A percentile compares a stretch with the other conserved stretches of the same genome.
Conservation (phyloP, 371 early-diverging fungal genomes). For the Rhizopus sp. region DNA sequence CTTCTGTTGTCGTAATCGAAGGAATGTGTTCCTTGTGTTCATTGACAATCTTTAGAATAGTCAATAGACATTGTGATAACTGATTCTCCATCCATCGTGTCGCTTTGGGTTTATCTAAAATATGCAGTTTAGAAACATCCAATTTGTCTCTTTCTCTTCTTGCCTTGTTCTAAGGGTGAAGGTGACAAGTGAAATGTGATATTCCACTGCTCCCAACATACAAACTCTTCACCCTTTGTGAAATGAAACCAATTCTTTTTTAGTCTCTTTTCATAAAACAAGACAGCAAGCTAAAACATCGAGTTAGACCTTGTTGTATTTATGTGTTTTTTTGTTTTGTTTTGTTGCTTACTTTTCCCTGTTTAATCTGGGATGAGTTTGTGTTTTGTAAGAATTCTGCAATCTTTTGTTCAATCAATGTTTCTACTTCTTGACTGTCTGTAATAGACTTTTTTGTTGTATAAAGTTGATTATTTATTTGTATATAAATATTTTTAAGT, state of each 20-base stretch:
- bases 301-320: neutral
- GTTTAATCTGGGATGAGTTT: conserved; percentile 24
- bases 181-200: conserved; percentile 62
- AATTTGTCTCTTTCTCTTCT: conserved; percentile 1
- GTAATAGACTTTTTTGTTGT: conserved; percentile 33
- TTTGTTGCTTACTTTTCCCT: conserved; percentile 41
- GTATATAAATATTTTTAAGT: neutral
- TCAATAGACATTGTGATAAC: conserved; percentile 51
- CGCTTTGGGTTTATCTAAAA: conserved; percentile 40
- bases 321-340: conserved; percentile 2
- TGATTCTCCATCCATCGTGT: conserved; percentile 46
- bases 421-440: conserved; percentile 39
- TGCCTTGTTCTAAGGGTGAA: conserved; percentile 70
- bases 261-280: conserved; percentile 78
- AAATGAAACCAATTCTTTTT: conserved; percentile 82
- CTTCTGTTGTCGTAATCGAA: conserved; percentile 78
- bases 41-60: conserved; percentile 73
- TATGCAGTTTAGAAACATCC: neutral
- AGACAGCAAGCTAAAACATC: conserved; percentile 51
- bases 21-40: conserved; percentile 89
- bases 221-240: conserved; percentile 73
- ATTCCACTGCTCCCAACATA: conserved; percentile 92
- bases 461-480: neutral
- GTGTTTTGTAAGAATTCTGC: conserved; percentile 42
- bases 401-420: conserved; percentile 43